Percentiles rank a stretch among this genome's conserved stretches.
Evolutionary conservation across 2,329 filamentous ascomycete genomes (phyloP).

Genomic region (Fusarium pseudoanthophilum): DNA sequence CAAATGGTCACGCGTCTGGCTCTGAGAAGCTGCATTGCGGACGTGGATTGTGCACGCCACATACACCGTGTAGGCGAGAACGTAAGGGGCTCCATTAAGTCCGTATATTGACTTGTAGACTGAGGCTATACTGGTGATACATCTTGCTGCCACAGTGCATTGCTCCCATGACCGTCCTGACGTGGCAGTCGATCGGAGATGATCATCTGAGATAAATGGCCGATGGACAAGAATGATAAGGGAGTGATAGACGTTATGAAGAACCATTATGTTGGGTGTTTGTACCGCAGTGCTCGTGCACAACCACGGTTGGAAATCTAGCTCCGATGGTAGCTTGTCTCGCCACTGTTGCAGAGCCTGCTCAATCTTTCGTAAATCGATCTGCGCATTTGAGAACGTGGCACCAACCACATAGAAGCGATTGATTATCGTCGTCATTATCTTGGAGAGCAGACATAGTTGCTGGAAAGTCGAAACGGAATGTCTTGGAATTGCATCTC

Average conservation of each 20-base stretch:
- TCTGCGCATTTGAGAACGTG: conserved; percentile 6
- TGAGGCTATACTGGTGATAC: conserved; percentile 4
- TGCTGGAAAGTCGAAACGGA: conserved; percentile 16
- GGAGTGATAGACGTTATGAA: conserved; percentile 11
- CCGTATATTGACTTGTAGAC: conserved; percentile 1
- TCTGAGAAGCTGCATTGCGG: conserved; percentile 1
- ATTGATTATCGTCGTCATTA: conserved; percentile 18
- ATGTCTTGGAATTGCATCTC: not conserved
- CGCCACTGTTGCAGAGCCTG: conserved; percentile 3
- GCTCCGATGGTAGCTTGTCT: not conserved
- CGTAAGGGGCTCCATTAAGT: conserved; percentile 2
- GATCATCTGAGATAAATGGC: conserved; percentile 11
- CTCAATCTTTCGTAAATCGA: conserved; percentile 1
- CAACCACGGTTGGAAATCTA: conserved; percentile 6
- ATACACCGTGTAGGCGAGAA: conserved; percentile 6
- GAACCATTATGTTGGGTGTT: conserved; percentile 13
- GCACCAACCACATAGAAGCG: conserved; percentile 12
- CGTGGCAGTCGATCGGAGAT: not conserved
- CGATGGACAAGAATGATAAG: conserved; percentile 6
- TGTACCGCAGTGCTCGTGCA: not conserved
- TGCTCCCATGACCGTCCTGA: conserved; percentile 2
- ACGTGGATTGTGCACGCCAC: conserved; percentile 18
- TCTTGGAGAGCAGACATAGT: conserved; percentile 7
- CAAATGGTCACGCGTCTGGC: not conserved
- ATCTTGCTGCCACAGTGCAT: conserved; percentile 5